Conservation (phyloP, 2,329 filamentous ascomycete genomes). For the Cyphellophora europaea region DNA sequence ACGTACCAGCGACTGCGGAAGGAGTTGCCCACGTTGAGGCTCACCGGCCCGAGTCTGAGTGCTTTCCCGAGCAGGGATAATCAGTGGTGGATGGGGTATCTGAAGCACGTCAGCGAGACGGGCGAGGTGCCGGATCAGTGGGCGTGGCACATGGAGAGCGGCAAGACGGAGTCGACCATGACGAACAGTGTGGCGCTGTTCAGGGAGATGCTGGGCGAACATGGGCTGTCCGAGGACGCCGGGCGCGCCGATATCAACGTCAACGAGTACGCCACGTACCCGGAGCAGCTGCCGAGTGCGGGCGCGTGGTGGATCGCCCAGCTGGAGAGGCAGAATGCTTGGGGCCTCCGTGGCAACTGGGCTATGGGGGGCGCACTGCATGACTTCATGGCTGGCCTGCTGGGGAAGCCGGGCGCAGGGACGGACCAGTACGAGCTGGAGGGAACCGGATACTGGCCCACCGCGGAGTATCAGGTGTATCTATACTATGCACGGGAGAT, state of each 20-base stretch:
- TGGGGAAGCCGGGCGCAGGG: conserved; percentile 24
- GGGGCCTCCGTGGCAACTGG: conserved; percentile 40
- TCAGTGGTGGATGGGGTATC: conserved; percentile 34
- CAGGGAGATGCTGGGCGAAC: conserved; percentile 61
- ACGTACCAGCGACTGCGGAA: conserved; percentile 30
- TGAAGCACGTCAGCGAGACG: conserved; percentile 26
- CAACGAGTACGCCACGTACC: conserved; percentile 38
- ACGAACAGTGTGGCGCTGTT: conserved; percentile 72
- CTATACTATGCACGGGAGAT: conserved; percentile 38
- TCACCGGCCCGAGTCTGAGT: conserved; percentile 32
- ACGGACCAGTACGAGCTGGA: conserved; percentile 17
- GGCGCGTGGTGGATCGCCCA: conserved; percentile 38
- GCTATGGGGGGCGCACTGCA: conserved; percentile 30
- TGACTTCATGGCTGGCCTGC: conserved; percentile 35
- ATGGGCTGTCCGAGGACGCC: conserved; percentile 12
- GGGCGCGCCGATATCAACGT: conserved; percentile 29
- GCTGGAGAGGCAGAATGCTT: conserved; percentile 34
- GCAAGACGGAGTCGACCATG: conserved; percentile 51
- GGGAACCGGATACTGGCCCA: conserved; percentile 28
- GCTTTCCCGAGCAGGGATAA: conserved; percentile 23
- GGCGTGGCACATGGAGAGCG: conserved; percentile 34
- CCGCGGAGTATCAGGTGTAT: conserved; percentile 38
- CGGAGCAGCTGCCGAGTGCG: conserved; percentile 32
- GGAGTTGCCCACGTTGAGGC: conserved; percentile 16
- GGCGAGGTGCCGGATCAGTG: conserved; percentile 34